Conservation (phyloP, 2,329 filamentous ascomycete species). For the Domatiomyces globalis region DNA sequence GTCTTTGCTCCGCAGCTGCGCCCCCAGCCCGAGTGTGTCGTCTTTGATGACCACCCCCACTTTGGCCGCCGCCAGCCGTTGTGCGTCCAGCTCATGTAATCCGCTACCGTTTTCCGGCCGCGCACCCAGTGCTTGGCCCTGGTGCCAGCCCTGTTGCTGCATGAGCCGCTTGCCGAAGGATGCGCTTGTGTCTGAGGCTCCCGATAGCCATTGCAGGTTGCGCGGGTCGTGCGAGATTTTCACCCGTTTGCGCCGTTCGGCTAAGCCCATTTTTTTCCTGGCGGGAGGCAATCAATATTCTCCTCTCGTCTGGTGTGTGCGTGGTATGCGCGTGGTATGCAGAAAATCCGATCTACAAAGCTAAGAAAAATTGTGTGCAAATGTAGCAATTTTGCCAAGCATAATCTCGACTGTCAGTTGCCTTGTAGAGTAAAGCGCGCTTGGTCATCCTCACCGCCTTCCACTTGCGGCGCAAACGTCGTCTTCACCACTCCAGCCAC, state of each 20-base stretch:
- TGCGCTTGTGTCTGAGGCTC: slow-evolving; percentile 36
- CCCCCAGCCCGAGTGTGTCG: slow-evolving; percentile 79
- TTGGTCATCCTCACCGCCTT: too few relatives aligned
- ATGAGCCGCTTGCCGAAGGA: slow-evolving; percentile 86
- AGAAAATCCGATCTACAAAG: too few relatives aligned
- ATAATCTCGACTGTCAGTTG: too few relatives aligned
- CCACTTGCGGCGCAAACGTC: too few relatives aligned
- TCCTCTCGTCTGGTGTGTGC: too few relatives aligned
- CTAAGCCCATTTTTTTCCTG: not conserved
- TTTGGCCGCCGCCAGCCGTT: slow-evolving; percentile 14
- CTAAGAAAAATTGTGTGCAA: not conserved
- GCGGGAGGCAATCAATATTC: too few relatives aligned
- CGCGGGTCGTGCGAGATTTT: slow-evolving; percentile 88
- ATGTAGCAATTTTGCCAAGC: not conserved
- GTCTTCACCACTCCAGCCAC: too few relatives aligned
- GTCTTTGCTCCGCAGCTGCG: slow-evolving; percentile 49
- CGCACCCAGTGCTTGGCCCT: slow-evolving; percentile 68
- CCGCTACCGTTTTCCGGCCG: slow-evolving; percentile 52
- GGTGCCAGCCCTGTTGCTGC: slow-evolving; percentile 76
- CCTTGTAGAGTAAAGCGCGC: too few relatives aligned
- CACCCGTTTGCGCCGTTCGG: slow-evolving; percentile 31
- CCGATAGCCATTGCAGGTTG: slow-evolving; percentile 64
- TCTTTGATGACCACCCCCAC: slow-evolving; percentile 50
- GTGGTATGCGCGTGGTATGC: too few relatives aligned
- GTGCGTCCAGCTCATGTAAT: slow-evolving; percentile 3